Evolutionary conservation across 2,329 filamentous ascomycete species (phyloP), one percentile per base, ranked within the genome.

Genomic region (Arthrinium puccinioides): DNA sequence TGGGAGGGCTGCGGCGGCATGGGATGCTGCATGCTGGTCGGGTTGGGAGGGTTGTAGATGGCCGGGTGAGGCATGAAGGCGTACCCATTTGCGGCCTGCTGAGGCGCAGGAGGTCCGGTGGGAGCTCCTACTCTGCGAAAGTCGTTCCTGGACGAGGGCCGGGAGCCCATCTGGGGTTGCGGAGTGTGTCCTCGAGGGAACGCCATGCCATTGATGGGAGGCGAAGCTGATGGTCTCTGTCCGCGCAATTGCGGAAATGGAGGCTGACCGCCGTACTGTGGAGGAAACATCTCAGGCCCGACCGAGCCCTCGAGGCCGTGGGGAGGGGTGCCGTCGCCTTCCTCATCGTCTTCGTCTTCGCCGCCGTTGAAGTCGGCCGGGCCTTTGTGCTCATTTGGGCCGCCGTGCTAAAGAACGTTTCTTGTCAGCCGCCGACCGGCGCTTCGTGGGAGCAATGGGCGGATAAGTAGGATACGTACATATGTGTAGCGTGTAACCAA

Each of bases 301-400:
- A 69, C 55, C 18, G 56, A 59, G 16, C 56, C 53, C 45, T 59
- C 62, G 20, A 86, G 86, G 44, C 77, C 78, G 43, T 80, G 78
- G 7, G 82, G 82, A 32, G 84, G 84, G 6, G 84, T 85, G 41
- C 73, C 82, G 21, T 84, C 82, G 41, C 82, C 80, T 37, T 87
- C 79, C 25, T 88, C 83, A 18, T 86, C 84, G 13, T 94, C 88
- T 34, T 96, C 89, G 36, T 92, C 87, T 48, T 84, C 84, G 44
- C 84, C 83, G 47, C 87, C 87, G 55, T 83, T 85, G 63, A 95
- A 98, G 62, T 98, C 92, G 38, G 76, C 74, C 1, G 92, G 92
- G 3, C 90, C 90, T 66, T 97, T 98, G 66, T 97, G 90, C 62
- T 98, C 92, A 62, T 92, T 94, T 30, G 89, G 83, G 41, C 80